Percentiles rank a stretch among this genome's conserved stretches.
phyloP scores from a whole-genome alignment of 257 asterid species.

The Przewalskia tangutica region DNA sequence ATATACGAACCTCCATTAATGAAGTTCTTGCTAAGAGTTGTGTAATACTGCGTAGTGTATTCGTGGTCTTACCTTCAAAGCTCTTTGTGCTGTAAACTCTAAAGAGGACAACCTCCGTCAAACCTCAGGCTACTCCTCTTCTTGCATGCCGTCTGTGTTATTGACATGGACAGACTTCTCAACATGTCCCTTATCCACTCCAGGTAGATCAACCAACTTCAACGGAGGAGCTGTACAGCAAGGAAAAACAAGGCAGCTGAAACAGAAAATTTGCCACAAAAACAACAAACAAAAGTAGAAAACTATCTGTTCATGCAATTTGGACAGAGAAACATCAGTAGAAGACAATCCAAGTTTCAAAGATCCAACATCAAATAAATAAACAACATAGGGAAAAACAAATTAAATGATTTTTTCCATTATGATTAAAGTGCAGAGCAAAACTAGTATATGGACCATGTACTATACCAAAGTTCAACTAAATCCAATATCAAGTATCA shows the following conservation, averaged over 20 bases:
- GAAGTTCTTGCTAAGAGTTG: too few species aligned
- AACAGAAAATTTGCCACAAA: background rate
- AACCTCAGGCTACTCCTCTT: too few species aligned
- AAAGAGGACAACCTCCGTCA: too few species aligned
- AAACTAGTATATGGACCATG: background rate
- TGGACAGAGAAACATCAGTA: conserved; percentile 1
- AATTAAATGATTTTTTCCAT: too few species aligned
- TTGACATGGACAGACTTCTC: too few species aligned
- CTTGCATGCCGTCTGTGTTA: too few species aligned
- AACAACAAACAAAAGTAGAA: background rate
- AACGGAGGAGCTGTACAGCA: conserved; percentile 18
- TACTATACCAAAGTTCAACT: background rate
- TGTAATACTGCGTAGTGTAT: too few species aligned
- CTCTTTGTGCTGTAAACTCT: too few species aligned
- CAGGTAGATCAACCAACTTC: conserved; percentile 26
- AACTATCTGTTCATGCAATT: background rate
- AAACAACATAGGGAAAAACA: background rate
- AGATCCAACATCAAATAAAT: background rate
- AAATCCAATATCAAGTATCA: background rate
- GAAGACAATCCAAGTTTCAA: background rate
- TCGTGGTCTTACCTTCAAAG: too few species aligned
- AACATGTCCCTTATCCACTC: conserved; percentile 24
- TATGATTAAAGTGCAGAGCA: background rate
- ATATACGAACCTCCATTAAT: too few species aligned
- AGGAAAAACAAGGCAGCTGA: background rate